Conservation (phyloP, 2,329 filamentous ascomycete species). For the Diaporthe aspalathi region DNA sequence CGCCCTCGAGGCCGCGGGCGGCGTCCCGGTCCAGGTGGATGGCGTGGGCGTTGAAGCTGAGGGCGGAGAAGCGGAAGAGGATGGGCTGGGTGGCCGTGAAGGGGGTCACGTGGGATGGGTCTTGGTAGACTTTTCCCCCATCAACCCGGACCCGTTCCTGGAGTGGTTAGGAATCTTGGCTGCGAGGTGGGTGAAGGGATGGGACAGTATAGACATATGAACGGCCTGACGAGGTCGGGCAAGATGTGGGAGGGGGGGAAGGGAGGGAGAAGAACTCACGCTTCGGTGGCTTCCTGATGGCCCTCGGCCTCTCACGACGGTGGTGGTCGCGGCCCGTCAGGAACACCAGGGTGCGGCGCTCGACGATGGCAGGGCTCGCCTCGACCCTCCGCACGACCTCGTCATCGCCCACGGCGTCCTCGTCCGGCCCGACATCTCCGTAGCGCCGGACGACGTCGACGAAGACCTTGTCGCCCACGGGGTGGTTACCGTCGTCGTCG, state of each 20-base stretch:
- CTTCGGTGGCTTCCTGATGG: neutral
- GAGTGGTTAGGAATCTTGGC: neutral
- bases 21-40: slow-evolving; percentile 87
- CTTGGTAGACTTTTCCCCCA: slow-evolving; percentile 47
- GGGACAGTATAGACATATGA: neutral
- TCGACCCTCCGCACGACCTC: slow-evolving; percentile 18
- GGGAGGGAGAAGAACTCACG: neutral
- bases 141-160: no score
- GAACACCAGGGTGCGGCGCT: slow-evolving; percentile 65
- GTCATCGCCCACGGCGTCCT: slow-evolving; percentile 24
- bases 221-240: no score
- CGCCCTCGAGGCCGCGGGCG: slow-evolving; percentile 75
- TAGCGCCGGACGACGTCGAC: slow-evolving; percentile 64
- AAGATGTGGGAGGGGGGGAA: no score
- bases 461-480: slow-evolving; percentile 58
- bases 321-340: slow-evolving; percentile 49
- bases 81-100: slow-evolving; percentile 76
- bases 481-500: neutral
- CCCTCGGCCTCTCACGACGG: neutral
- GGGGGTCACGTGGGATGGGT: slow-evolving; percentile 48
- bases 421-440: slow-evolving; percentile 44
- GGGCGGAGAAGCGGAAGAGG: slow-evolving; percentile 89
- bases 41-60: slow-evolving; percentile 91
- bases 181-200: no score
- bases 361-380: slow-evolving; percentile 52